phyloP scores from a whole-genome alignment of 495 filamentous ascomycete genomes.

The Aspergillus coremiiformis region DNA sequence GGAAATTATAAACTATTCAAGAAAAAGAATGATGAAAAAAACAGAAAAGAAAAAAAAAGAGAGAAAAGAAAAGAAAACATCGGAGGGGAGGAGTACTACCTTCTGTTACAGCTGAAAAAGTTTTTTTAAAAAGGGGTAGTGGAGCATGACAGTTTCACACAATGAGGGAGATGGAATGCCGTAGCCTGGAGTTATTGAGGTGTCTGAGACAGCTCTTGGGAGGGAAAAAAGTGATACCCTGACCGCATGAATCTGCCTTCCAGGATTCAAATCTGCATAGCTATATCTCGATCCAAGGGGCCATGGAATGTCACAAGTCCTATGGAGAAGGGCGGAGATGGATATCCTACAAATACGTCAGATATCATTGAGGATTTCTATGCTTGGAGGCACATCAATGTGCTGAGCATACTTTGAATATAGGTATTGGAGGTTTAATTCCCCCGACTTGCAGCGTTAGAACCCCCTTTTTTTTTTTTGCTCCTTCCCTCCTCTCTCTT shows the following conservation, averaged over 20 bases:
- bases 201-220: slow-evolving; percentile 43
- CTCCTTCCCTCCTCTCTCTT: slow-evolving; percentile 11
- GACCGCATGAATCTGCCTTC: slow-evolving; percentile 42
- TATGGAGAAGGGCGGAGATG: slow-evolving; percentile 12
- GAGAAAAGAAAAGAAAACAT: neutral
- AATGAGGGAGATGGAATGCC: slow-evolving; percentile 27
- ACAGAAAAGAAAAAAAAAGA: slow-evolving; percentile 7
- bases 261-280: slow-evolving; percentile 36
- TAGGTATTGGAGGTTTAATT: slow-evolving; percentile 23
- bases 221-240: slow-evolving; percentile 47
- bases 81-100: slow-evolving; percentile 8
- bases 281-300: slow-evolving; percentile 29
- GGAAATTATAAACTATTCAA: slow-evolving; percentile 9
- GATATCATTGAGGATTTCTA: slow-evolving; percentile 28
- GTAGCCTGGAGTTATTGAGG: slow-evolving; percentile 40
- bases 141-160: slow-evolving; percentile 31
- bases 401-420: slow-evolving; percentile 25
- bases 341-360: slow-evolving; percentile 26
- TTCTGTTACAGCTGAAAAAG: slow-evolving; percentile 28
- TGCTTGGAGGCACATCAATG: slow-evolving; percentile 22
- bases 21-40: slow-evolving; percentile 1
- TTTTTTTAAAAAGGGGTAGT: slow-evolving; percentile 19
- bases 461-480: slow-evolving; percentile 22
- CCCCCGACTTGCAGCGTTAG: slow-evolving; percentile 36
- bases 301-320: slow-evolving; percentile 27